These are phyloP conservation scores for Endoconidiophora laricicola DNA, from an alignment of 2,329 filamentous ascomycete genomes.

Conservation along the genomic window DNA sequence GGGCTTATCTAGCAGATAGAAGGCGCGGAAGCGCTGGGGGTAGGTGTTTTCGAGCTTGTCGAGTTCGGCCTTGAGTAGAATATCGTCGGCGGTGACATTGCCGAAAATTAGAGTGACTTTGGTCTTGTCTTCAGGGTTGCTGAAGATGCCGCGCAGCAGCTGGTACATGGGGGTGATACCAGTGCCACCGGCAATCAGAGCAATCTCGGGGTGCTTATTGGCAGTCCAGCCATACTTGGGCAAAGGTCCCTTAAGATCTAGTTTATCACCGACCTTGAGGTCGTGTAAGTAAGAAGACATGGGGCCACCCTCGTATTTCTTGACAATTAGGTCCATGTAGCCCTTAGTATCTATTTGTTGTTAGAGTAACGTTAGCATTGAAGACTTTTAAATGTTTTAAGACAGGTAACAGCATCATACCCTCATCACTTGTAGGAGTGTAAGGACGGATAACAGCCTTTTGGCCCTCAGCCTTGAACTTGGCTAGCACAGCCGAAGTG, in stretches of 20 bases:
- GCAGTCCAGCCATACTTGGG: constrained; percentile 79
- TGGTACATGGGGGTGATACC: constrained; percentile 98
- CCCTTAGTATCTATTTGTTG: constrained; percentile 48
- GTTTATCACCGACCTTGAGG: constrained; percentile 62
- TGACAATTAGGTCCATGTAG: constrained; percentile 76
- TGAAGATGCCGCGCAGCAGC: constrained; percentile 79
- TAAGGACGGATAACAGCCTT: constrained; percentile 87
- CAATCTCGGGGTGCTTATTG: constrained; percentile 89
- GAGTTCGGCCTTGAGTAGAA: constrained; percentile 75
- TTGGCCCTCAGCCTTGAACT: constrained; percentile 70
- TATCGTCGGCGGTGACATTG: constrained; percentile 79
- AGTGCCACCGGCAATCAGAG: constrained; percentile 80
- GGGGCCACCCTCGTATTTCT: constrained; percentile 75
- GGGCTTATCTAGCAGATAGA: constrained; percentile 81
- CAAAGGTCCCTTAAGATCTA: constrained; percentile 89
- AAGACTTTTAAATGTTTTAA: background rate
- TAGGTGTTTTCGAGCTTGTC: constrained; percentile 83
- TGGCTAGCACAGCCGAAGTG: constrained; percentile 79
- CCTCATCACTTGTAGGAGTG: constrained; percentile 77
- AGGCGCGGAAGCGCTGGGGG: constrained; percentile 85
- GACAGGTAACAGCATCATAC: constrained; percentile 25
- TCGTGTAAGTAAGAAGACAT: constrained; percentile 85
- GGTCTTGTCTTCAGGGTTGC: constrained; percentile 90
- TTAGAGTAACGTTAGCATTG: constrained; percentile 2
- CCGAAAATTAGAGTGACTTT: constrained; percentile 93